Evolutionary conservation across 2,329 filamentous ascomycete species (phyloP).

Genomic region (Colletotrichum noveboracense): DNA sequence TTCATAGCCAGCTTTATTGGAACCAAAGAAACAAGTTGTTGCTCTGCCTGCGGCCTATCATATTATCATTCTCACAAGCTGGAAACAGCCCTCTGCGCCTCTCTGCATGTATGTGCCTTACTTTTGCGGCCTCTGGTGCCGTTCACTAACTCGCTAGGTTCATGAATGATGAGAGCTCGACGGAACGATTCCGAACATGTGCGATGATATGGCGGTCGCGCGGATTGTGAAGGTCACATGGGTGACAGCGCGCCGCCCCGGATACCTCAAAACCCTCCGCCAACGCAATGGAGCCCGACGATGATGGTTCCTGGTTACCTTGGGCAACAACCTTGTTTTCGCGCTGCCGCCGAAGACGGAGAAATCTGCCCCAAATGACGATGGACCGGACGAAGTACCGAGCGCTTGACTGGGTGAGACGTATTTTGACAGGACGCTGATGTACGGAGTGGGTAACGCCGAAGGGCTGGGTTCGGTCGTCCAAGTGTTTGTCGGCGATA

Average conservation of each 20-base stretch:
- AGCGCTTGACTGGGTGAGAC: not conserved
- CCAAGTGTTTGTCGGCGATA: constrained; percentile 7
- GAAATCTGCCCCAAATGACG: not conserved
- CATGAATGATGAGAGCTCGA: not conserved
- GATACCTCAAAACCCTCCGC: not conserved
- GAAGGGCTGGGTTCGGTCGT: not conserved
- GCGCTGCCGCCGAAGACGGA: not conserved
- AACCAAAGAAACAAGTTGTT: constrained; percentile 12
- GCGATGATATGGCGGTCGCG: not conserved
- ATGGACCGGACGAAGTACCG: not conserved
- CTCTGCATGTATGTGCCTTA: not conserved
- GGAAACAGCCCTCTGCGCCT: not conserved
- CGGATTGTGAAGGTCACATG: not conserved
- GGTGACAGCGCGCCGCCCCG: not conserved
- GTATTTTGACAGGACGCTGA: not conserved
- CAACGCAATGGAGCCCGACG: not conserved
- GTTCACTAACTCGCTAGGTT: not conserved
- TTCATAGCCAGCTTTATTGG: constrained; percentile 22
- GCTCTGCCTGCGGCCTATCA: constrained; percentile 4
- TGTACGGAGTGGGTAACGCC: not conserved
- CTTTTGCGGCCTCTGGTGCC: not conserved
- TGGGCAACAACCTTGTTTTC: not conserved
- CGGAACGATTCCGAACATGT: not conserved
- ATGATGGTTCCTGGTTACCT: not conserved
- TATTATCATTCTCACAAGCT: not conserved